Conservation (phyloP, 208 protist genomes). For the Leishmania turanica region DNA sequence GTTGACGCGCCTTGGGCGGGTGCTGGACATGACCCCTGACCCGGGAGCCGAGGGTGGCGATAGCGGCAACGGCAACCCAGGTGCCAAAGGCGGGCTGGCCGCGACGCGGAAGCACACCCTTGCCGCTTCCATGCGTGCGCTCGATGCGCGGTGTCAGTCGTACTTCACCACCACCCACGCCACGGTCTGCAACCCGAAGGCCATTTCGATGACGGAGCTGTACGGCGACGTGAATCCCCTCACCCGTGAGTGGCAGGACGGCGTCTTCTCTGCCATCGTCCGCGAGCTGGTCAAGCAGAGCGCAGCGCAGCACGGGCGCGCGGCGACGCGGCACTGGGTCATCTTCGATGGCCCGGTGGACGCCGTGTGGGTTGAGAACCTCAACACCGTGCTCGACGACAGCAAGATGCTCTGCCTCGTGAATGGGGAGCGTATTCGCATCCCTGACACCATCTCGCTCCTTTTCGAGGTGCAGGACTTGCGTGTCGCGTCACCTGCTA, state of each 20-base stretch:
- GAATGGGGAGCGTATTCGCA: slow-evolving; percentile 96
- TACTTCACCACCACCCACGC: slow-evolving; percentile 70
- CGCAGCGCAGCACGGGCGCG: slow-evolving; percentile 3
- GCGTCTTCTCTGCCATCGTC: slow-evolving; percentile 92
- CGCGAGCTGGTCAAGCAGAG: slow-evolving; percentile 79
- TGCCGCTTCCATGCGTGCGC: slow-evolving; percentile 25
- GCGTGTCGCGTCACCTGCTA: slow-evolving; percentile 97
- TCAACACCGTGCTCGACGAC: slow-evolving; percentile 99
- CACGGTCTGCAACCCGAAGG: slow-evolving; percentile 93
- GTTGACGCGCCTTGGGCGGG: slow-evolving; percentile 54
- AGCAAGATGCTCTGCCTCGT: slow-evolving; percentile 98
- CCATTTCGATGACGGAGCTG: slow-evolving; percentile 95
- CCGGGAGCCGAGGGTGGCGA: not conserved
- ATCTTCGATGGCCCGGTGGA: slow-evolving; percentile 99
- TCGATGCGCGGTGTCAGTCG: slow-evolving; percentile 57
- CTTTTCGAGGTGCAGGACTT: slow-evolving; percentile 99
- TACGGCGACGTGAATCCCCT: slow-evolving; percentile 96
- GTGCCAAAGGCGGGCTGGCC: not conserved
- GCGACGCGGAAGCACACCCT: not conserved
- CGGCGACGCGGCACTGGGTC: slow-evolving; percentile 91
- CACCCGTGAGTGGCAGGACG: slow-evolving; percentile 96
- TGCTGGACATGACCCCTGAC: slow-evolving; percentile 6
- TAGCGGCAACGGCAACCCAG: slow-evolving; percentile 5
- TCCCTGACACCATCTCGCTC: slow-evolving; percentile 89
- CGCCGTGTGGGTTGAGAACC: slow-evolving; percentile 98